Conservation (phyloP, 257 asterid genomes). For the Ocimum tenuiflorum region DNA sequence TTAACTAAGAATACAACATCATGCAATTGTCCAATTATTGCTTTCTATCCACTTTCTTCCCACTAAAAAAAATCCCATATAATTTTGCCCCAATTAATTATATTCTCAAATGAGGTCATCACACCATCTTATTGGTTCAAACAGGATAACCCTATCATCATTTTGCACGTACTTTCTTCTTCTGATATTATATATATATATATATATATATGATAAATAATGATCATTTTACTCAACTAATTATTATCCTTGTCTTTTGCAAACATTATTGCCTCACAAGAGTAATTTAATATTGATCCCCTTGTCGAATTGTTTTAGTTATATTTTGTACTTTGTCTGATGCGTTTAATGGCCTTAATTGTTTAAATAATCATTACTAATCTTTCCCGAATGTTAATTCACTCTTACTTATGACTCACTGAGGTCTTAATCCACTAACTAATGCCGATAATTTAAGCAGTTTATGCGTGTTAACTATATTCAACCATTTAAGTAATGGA, state of each 20-base stretch:
- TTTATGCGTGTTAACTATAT: conserved; percentile 20
- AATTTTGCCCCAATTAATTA: conserved; percentile 2
- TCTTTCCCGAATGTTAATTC: conserved; percentile 24
- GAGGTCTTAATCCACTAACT: conserved; percentile 42
- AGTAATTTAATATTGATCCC: conserved; percentile 18
- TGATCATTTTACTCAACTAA: background rate
- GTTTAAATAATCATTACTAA: conserved; percentile 23
- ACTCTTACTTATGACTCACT: conserved; percentile 30
- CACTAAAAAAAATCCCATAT: conserved; percentile 33
- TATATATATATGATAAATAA: too few species aligned
- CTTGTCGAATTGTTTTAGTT: conserved; percentile 25
- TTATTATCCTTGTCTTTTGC: background rate
- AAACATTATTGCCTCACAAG: conserved; percentile 17
- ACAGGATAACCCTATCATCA: conserved; percentile 45
- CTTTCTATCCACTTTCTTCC: conserved; percentile 47
- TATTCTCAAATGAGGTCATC: conserved; percentile 26
- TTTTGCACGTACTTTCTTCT: conserved; percentile 22
- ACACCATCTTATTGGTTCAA: conserved; percentile 35
- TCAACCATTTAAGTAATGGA: background rate
- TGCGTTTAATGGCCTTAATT: conserved; percentile 30
- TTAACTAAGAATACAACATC: conserved; percentile 17
- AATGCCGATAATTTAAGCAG: conserved; percentile 21
- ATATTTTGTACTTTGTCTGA: conserved; percentile 27
- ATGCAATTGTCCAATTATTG: conserved; percentile 18
- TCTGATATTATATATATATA: background rate